Evolutionary conservation across 1,139 yeast genomes (phyloP).

Genomic region (Taphrina deformans): DNA sequence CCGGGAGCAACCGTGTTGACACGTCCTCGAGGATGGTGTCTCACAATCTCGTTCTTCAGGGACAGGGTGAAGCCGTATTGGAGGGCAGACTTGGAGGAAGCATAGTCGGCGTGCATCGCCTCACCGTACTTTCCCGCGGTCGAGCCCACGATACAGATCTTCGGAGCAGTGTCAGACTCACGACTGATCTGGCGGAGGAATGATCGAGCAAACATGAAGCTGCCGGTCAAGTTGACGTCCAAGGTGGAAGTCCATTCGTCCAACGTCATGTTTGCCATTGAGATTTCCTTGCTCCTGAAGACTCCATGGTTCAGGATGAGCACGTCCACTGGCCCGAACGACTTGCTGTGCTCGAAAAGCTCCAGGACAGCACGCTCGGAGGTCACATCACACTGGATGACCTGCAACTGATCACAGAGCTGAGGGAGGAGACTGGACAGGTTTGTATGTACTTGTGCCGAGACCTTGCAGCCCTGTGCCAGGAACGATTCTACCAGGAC

Average conservation of each 20-base stretch:
- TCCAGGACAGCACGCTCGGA: slow-evolving; percentile 10
- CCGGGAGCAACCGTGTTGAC: slow-evolving; percentile 34
- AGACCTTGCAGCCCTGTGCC: slow-evolving; percentile 13
- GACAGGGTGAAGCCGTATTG: slow-evolving; percentile 30
- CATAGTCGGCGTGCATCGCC: slow-evolving; percentile 27
- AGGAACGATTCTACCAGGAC: slow-evolving; percentile 16
- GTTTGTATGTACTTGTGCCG: slow-evolving; percentile 29
- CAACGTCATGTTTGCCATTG: slow-evolving; percentile 17
- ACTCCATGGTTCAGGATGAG: slow-evolving; percentile 28
- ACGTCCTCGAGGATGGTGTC: slow-evolving; percentile 10
- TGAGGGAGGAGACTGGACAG: slow-evolving; percentile 11
- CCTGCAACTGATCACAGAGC: slow-evolving; percentile 13
- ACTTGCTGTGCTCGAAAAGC: neutral
- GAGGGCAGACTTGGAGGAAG: slow-evolving; percentile 26
- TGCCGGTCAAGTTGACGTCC: slow-evolving; percentile 29
- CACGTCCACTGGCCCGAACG: slow-evolving; percentile 7
- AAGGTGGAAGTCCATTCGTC: slow-evolving; percentile 20
- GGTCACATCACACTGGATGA: slow-evolving; percentile 14
- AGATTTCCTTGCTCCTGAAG: slow-evolving; percentile 2
- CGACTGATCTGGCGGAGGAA: slow-evolving; percentile 17
- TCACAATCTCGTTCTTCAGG: slow-evolving; percentile 28
- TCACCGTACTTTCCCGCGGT: slow-evolving; percentile 33
- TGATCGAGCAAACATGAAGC: slow-evolving; percentile 25
- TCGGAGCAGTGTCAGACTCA: neutral
- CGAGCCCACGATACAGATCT: slow-evolving; percentile 22